Evolutionary conservation across 345 rosid species (phyloP).

Genomic region (Pelargonium nanum): DNA sequence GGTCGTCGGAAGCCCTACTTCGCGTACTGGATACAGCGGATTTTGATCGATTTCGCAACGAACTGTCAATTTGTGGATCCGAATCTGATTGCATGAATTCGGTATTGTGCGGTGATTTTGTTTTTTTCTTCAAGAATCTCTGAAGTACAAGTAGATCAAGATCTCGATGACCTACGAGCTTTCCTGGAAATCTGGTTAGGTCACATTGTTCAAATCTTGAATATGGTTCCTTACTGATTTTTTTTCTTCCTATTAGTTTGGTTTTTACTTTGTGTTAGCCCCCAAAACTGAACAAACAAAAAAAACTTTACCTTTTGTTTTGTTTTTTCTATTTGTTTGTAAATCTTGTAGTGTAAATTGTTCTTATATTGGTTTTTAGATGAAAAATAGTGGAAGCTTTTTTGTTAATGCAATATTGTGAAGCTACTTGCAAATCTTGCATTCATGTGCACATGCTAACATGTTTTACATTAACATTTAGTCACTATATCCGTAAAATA

Average conservation of each 20-base stretch:
- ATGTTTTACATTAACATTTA: no score
- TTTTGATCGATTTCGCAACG: constrained; percentile 13
- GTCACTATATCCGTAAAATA: no score
- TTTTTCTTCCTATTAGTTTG: neutral
- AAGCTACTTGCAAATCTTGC: neutral
- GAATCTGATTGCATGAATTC: neutral
- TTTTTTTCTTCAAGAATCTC: neutral
- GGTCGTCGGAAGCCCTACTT: constrained; percentile 37
- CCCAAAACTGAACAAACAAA: neutral
- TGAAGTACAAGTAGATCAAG: neutral
- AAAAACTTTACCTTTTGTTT: neutral
- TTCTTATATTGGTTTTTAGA: neutral
- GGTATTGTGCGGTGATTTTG: neutral
- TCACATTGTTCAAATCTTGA: constrained; percentile 2
- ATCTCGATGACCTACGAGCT: neutral
- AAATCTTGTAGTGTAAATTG: constrained; percentile 2
- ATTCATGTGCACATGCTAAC: no score
- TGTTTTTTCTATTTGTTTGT: constrained; percentile 3
- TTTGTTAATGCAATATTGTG: neutral
- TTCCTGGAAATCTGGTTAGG: constrained; percentile 7
- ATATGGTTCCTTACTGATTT: neutral
- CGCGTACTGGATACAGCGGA: constrained; percentile 24
- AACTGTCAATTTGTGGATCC: neutral
- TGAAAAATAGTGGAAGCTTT: constrained; percentile 1
- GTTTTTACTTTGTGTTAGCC: neutral